Evolutionary conservation across 495 filamentous ascomycete species (phyloP).

Genomic region (Podospora pseudopauciseta): DNA sequence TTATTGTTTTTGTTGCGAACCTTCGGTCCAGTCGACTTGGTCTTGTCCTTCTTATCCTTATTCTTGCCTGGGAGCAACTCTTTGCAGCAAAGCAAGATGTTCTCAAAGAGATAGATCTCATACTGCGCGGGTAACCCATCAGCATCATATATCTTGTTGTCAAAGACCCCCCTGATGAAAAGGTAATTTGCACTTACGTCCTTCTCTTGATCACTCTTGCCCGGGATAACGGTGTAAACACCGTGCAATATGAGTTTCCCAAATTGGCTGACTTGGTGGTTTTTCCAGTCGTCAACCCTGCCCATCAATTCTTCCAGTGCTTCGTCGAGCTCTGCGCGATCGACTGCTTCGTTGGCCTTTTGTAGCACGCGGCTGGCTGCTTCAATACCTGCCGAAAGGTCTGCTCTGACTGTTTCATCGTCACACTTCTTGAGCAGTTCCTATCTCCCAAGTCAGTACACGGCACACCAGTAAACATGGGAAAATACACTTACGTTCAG

Average conservation of each 20-base stretch:
- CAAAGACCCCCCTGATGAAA: background rate
- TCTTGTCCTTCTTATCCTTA: constrained; percentile 64
- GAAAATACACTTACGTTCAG: constrained; percentile 63
- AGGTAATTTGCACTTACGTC: constrained; percentile 56
- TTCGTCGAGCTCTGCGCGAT: constrained; percentile 74
- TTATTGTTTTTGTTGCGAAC: constrained; percentile 71
- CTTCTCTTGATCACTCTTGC: constrained; percentile 72
- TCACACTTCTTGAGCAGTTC: constrained; percentile 81
- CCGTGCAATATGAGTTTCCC: constrained; percentile 85
- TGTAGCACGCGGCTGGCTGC: constrained; percentile 73
- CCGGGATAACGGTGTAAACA: constrained; percentile 90
- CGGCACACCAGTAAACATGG: background rate
- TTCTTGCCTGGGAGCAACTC: constrained; percentile 84
- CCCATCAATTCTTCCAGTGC: constrained; percentile 74
- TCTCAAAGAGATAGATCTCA: constrained; percentile 94
- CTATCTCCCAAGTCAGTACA: constrained; percentile 40
- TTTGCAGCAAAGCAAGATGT: constrained; percentile 95
- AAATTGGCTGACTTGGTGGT: constrained; percentile 83
- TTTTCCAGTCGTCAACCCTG: constrained; percentile 97
- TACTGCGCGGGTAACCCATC: constrained; percentile 55
- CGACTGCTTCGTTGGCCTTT: constrained; percentile 83
- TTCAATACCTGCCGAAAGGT: constrained; percentile 68
- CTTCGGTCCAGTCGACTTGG: constrained; percentile 47
- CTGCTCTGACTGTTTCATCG: constrained; percentile 61
- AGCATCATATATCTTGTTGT: background rate